Evolutionary conservation across 2,329 filamentous ascomycete genomes (phyloP).

Genomic region (Neofusicoccum parvum): DNA sequence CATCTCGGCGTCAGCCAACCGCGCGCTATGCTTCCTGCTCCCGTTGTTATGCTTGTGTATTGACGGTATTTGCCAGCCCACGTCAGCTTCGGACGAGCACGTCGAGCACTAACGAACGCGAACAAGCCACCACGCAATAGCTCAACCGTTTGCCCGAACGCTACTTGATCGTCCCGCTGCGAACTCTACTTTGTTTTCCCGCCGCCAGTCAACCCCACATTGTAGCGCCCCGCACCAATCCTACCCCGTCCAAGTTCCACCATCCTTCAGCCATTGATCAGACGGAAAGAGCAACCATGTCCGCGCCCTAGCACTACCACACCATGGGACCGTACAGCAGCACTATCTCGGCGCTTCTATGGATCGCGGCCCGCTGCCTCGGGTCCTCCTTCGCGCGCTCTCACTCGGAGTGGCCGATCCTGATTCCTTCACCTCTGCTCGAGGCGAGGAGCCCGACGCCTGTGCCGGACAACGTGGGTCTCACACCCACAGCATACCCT

Average conservation of each 20-base stretch:
- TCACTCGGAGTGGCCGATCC: not conserved
- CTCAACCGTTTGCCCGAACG: conserved; percentile 1
- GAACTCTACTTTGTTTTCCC: not conserved
- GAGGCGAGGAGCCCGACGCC: not conserved
- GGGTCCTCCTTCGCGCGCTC: not conserved
- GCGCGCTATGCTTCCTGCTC: not conserved
- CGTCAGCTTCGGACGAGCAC: not conserved
- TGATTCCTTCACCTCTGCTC: not conserved
- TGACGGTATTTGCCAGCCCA: not conserved
- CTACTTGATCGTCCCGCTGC: not conserved
- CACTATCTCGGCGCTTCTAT: not conserved
- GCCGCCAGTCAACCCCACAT: not conserved
- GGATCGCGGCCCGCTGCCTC: conserved; percentile 7
- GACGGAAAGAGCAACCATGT: not conserved
- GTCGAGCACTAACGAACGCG: not conserved
- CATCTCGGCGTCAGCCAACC: not conserved
- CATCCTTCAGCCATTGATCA: not conserved
- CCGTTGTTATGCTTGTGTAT: not conserved
- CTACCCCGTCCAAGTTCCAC: not conserved
- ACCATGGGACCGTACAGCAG: not conserved
- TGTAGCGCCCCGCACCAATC: not conserved
- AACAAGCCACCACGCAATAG: not conserved
- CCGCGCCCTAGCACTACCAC: not conserved
- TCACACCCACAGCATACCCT: not conserved
- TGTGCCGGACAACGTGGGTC: not conserved